Conservation (phyloP, 371 early-diverging fungal species). For the Mitosporidium daphniae region DNA sequence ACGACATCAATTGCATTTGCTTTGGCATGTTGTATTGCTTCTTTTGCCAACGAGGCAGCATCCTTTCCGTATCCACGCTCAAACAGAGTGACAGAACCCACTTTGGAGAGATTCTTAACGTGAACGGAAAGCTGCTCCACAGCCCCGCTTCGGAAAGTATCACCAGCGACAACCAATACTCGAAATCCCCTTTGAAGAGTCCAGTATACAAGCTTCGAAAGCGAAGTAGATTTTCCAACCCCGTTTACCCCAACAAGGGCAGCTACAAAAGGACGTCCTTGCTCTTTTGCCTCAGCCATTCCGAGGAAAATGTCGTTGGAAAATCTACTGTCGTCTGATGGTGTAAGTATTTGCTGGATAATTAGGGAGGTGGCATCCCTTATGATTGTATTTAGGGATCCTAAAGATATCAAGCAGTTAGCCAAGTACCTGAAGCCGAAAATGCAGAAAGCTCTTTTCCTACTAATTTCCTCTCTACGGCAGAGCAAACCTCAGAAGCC, state of each 20-base stretch:
- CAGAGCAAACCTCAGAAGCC: conserved; percentile 36
- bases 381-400: conserved; percentile 21
- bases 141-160: conserved; percentile 94
- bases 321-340: no score
- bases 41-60: conserved; percentile 81
- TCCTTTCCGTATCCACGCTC: conserved; percentile 96
- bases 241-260: conserved; percentile 96
- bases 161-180: conserved; percentile 89
- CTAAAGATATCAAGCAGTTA: conserved; percentile 7
- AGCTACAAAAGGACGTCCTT: conserved; percentile 39
- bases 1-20: conserved; percentile 61
- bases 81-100: conserved; percentile 42
- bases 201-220: conserved; percentile 92
- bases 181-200: conserved; percentile 54
- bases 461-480: conserved; percentile 25
- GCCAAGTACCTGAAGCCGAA: conserved; percentile 2
- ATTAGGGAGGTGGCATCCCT: conserved; percentile 60
- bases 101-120: conserved; percentile 38
- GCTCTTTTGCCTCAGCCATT: conserved; percentile 23
- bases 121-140: conserved; percentile 88
- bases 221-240: conserved; percentile 82
- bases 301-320: conserved; percentile 73
- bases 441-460: conserved; percentile 30
- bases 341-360: no score
- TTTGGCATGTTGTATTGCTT: conserved; percentile 48